These are phyloP conservation scores for Paramecium pentaurelia DNA, from an alignment of 73 alveolate species.

Conservation along the genomic window DNA sequence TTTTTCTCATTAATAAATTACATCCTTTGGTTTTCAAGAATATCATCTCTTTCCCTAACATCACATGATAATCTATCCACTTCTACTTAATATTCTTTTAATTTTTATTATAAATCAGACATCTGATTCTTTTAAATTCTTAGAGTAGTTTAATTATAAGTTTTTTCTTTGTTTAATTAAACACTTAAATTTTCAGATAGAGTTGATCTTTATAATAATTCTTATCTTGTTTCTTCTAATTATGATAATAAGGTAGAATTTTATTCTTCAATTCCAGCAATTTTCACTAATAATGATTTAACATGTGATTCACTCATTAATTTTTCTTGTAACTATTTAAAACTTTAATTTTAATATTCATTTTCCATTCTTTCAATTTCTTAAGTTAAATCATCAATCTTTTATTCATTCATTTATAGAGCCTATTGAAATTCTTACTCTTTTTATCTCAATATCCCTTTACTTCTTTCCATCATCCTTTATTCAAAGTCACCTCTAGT, in stretches of 20 bases:
- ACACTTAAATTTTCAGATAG: neutral
- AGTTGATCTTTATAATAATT: neutral
- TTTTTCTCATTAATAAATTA: slow-evolving; percentile 24
- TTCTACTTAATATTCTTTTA: slow-evolving; percentile 42
- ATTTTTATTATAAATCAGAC: neutral
- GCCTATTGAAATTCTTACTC: neutral
- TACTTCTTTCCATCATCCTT: slow-evolving; percentile 14
- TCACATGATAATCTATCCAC: neutral
- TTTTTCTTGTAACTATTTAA: neutral
- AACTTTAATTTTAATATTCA: neutral
- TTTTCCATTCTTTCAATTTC: neutral
- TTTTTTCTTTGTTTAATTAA: slow-evolving; percentile 2
- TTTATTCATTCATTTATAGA: neutral
- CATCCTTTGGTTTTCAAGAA: neutral
- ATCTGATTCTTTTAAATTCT: neutral
- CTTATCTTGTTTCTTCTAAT: neutral
- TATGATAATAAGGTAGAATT: neutral
- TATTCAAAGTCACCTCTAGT: neutral
- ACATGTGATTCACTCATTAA: neutral
- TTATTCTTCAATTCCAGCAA: neutral
- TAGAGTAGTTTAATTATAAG: neutral
- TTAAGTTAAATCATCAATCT: neutral
- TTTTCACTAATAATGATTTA: neutral
- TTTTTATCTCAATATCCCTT: slow-evolving; percentile 31
- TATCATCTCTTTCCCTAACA: slow-evolving; percentile 36